phyloP scores from a whole-genome alignment of 2,329 filamentous ascomycete species.

The Remersonia thermophila region DNA sequence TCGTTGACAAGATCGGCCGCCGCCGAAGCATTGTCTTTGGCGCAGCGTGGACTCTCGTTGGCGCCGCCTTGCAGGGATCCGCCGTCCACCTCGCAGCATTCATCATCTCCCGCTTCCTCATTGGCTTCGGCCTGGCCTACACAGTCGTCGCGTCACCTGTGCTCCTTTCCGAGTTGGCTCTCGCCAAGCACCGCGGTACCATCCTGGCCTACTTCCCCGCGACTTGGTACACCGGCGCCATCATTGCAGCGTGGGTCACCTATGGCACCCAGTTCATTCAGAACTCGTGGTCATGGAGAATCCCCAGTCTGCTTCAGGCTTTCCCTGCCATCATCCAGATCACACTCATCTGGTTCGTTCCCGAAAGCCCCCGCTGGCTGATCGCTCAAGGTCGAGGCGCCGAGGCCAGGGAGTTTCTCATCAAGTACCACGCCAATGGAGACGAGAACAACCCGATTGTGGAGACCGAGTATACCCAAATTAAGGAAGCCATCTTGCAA shows the following conservation, averaged over 20 bases:
- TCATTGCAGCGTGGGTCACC: not conserved
- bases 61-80: too few relatives aligned
- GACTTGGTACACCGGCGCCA: not conserved
- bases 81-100: too few relatives aligned
- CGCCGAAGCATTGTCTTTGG: too few relatives aligned
- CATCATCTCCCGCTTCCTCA: too few relatives aligned
- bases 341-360: conserved; percentile 26
- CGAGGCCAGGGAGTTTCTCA: conserved; percentile 36
- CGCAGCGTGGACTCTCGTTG: too few relatives aligned
- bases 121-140: too few relatives aligned
- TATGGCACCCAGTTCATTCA: not conserved
- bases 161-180: too few relatives aligned
- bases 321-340: conserved; percentile 27
- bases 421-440: conserved; percentile 37
- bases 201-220: too few relatives aligned
- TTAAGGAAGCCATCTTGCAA: too few relatives aligned
- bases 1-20: too few relatives aligned
- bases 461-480: conserved; percentile 34
- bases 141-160: too few relatives aligned
- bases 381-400: conserved; percentile 35
- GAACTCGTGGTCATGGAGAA: conserved; percentile 26
- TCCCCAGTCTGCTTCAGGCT: conserved; percentile 33
- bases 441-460: conserved; percentile 30
- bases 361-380: conserved; percentile 47
- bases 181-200: too few relatives aligned